A percentile compares a stretch with the other conserved stretches of the same genome.
These are phyloP conservation scores for Eucalyptus camaldulensis DNA, from an alignment of 345 rosid genomes.

Conservation along the genomic window DNA sequence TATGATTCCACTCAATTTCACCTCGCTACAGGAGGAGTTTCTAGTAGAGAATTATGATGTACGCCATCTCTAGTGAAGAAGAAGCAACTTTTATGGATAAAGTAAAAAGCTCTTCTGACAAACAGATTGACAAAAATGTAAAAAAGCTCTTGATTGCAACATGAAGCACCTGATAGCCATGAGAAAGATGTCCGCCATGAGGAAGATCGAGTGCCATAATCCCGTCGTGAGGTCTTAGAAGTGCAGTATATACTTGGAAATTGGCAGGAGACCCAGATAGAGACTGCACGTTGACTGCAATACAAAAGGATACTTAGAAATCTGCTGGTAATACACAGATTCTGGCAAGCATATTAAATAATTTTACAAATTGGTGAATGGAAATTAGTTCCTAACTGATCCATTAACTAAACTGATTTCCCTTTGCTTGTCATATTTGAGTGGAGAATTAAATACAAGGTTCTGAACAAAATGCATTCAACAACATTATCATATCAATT, in stretches of 20 bases:
- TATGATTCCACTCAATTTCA: not conserved
- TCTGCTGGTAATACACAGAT: not conserved
- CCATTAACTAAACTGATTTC: not conserved
- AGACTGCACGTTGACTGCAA: conserved; percentile 90
- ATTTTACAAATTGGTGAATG: not conserved
- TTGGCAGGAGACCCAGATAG: conserved; percentile 96
- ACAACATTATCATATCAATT: not conserved
- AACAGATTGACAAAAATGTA: not conserved
- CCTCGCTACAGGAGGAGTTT: not conserved
- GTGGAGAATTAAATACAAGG: not conserved
- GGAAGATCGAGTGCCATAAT: conserved; percentile 99
- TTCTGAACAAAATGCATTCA: not conserved
- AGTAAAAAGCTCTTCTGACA: not conserved
- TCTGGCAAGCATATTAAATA: not conserved
- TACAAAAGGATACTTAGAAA: not conserved
- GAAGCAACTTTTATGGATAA: not conserved
- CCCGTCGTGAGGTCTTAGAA: conserved; percentile 89
- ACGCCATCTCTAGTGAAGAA: not conserved
- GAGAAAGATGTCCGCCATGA: conserved; percentile 99
- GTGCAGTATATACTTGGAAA: conserved; percentile 93
- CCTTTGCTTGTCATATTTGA: not conserved
- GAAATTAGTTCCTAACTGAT: not conserved
- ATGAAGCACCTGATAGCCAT: conserved; percentile 84
- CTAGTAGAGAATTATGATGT: not conserved
- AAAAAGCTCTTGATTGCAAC: not conserved